Evolutionary conservation across 2,329 filamentous ascomycete species (phyloP).

Genomic region (Chalara sp.): DNA sequence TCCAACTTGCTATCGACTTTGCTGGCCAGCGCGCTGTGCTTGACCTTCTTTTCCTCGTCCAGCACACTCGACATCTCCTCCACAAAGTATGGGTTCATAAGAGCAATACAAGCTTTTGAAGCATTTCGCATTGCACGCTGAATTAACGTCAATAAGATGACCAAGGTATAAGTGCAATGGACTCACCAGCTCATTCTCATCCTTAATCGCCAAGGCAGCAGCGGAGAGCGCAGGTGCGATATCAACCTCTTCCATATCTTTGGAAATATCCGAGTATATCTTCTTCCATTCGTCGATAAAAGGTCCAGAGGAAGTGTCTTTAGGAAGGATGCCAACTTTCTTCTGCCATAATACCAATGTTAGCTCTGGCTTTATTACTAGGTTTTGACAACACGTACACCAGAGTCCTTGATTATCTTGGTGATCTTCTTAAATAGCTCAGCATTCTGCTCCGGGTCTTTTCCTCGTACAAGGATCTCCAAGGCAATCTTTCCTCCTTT

Average conservation of each 20-base stretch:
- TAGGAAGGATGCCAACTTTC: conserved; percentile 81
- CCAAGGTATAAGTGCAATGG: conserved; percentile 2
- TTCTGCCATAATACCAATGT: conserved; percentile 45
- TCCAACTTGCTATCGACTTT: conserved; percentile 90
- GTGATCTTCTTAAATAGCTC: conserved; percentile 81
- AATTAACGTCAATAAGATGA: not conserved
- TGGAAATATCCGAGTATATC: conserved; percentile 66
- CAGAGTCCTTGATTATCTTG: conserved; percentile 79
- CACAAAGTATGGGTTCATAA: conserved; percentile 95
- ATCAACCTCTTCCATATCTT: conserved; percentile 85
- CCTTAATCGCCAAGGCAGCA: conserved; percentile 84
- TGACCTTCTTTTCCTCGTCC: conserved; percentile 95
- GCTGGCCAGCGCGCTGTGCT: conserved; percentile 77
- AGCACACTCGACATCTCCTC: conserved; percentile 97
- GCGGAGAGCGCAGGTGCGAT: conserved; percentile 75
- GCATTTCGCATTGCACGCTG: conserved; percentile 87
- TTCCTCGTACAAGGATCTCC: conserved; percentile 85
- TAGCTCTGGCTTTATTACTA: conserved; percentile 1
- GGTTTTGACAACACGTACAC: conserved; percentile 52
- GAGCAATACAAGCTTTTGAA: conserved; percentile 84
- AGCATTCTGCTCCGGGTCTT: conserved; percentile 85
- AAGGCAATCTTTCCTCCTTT: conserved; percentile 90
- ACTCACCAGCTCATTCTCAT: conserved; percentile 76
- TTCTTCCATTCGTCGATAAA: conserved; percentile 98
- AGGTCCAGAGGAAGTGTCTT: conserved; percentile 77